phyloP scores from a whole-genome alignment of 2,329 filamentous ascomycete species.

The Cordyceps tenuipes region DNA sequence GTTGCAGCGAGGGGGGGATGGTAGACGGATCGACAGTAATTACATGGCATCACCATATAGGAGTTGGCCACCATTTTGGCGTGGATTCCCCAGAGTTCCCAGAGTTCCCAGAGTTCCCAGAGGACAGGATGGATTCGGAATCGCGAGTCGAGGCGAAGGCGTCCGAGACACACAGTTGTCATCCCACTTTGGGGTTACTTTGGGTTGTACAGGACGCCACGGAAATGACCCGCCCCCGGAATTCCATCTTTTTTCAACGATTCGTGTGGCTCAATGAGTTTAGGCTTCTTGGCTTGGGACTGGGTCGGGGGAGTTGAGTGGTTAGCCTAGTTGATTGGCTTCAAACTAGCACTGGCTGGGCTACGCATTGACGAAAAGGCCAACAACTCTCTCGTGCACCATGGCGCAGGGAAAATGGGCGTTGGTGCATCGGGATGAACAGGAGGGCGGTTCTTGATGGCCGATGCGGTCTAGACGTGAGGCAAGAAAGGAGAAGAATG shows the following conservation, averaged over 20 bases:
- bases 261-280: neutral
- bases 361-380: no score
- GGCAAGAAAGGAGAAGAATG: no score
- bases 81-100: neutral
- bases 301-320: neutral
- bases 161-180: no score
- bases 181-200: neutral
- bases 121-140: no score
- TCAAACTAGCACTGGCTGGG: no score
- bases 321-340: neutral
- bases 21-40: neutral
- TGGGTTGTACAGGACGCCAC: neutral
- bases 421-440: no score
- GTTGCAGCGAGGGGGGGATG: neutral
- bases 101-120: neutral
- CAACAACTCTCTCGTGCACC: no score
- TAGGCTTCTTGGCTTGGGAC: neutral
- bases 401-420: no score
- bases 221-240: slow-evolving; percentile 1
- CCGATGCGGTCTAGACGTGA: no score
- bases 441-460: no score
- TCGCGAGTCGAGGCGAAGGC: no score
- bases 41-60: neutral
- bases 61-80: neutral
- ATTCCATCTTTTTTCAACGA: neutral